A percentile compares a stretch with the other conserved stretches of the same genome.
Evolutionary conservation across 2,329 filamentous ascomycete species (phyloP).

Genomic region (Zymoseptoria crescenta): DNA sequence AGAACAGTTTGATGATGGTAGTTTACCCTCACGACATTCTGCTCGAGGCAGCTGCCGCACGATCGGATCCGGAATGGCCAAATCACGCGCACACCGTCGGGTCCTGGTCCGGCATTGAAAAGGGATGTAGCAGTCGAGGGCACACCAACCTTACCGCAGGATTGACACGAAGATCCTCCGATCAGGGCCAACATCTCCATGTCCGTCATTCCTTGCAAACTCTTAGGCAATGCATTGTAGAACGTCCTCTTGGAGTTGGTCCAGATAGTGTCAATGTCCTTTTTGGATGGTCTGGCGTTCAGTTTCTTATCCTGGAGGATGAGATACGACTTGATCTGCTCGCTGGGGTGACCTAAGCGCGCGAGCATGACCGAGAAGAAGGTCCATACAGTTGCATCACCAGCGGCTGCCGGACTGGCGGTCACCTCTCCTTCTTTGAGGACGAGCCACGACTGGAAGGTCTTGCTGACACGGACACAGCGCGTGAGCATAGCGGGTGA

Average conservation of each 20-base stretch:
- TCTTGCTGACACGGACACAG: constrained; percentile 26
- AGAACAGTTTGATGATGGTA: not conserved
- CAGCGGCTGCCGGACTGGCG: not conserved
- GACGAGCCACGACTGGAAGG: constrained; percentile 15
- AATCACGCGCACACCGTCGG: constrained; percentile 52
- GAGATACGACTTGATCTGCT: constrained; percentile 6
- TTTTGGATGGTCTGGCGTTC: constrained; percentile 4
- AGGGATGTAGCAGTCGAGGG: constrained; percentile 29
- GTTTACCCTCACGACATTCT: constrained; percentile 56
- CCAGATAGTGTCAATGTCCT: constrained; percentile 62
- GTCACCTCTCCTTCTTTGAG: not conserved
- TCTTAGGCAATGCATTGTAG: constrained; percentile 60
- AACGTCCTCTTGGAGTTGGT: constrained; percentile 57
- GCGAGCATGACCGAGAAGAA: not conserved
- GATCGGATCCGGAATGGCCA: constrained; percentile 64
- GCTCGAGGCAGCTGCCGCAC: constrained; percentile 59
- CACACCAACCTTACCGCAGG: constrained; percentile 47
- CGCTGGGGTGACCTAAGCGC: not conserved
- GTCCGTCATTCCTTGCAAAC: constrained; percentile 58
- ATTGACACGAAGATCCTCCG: constrained; percentile 57
- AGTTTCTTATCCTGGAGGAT: constrained; percentile 7
- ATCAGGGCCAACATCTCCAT: constrained; percentile 69
- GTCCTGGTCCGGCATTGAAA: constrained; percentile 56
- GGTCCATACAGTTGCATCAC: not conserved
- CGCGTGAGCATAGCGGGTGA: constrained; percentile 27